Base-by-base conservation (phyloP, 345 rosid genomes). In the Sisymbrium irio region DNA sequence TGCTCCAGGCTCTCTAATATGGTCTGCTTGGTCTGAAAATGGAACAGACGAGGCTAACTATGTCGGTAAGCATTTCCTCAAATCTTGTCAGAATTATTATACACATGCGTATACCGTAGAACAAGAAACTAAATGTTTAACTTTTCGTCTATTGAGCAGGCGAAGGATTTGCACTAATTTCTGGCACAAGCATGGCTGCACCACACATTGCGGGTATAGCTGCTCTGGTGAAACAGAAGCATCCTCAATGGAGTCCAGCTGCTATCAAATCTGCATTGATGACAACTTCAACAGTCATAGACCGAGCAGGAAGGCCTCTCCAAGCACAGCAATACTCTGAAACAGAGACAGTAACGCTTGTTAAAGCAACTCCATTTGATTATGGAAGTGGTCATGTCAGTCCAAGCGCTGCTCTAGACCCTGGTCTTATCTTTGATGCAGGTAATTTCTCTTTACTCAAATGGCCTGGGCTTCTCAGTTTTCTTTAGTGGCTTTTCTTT, bases 131-230 rank as follows among this genome's bases (percentile, higher is more conserved):
- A 67, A 41, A 9, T 37, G 20, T 13, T 13, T 19, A 20, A 20
- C 28, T 13, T 42, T 36, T 14, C 4, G 44, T 15, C 9, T 10
- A 18, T 36, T 58, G 85, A 74, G 77, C 91, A 94, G 98, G 98
- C 62, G 99, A 95, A 85, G 92, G 79, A 76, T 95, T 95, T 83
- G 99, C 99, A 44, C 73, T 95, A 82, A 87, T 91, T 35, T 95
- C 99, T 22, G 99, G 99, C 60, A 95, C 99, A 55, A 95, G 99
- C 83, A 95, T 95, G 99, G 98, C 99, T 46, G 98, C 99, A 36
- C 99, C 99, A 1, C 99, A 95, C 78, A 95, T 95, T 63, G 96
- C 98, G 1, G 99, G 99, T 53, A 95, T 95, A 75, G 99, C 98
- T 77, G 99, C 99, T 65, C 94, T 95, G 49, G 81, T 95, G 71